A percentile compares a stretch with the other conserved stretches of the same genome.
Conservation (phyloP, 75 land plant species). For the Picea glauca region DNA sequence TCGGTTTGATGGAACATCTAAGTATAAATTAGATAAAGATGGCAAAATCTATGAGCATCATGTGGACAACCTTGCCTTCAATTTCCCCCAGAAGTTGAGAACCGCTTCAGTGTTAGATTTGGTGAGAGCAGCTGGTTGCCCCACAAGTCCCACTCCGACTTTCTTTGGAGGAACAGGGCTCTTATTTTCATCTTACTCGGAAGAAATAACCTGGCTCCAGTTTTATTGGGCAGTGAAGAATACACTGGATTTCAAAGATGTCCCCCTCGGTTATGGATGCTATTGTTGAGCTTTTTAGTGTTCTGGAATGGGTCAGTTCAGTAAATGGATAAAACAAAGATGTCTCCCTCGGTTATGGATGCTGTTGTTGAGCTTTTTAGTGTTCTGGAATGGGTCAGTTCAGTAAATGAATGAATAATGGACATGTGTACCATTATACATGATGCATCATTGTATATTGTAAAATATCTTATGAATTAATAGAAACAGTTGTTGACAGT, state of each 20-base stretch:
- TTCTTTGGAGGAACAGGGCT: slow-evolving; percentile 35
- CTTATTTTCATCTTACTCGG: slow-evolving; percentile 5
- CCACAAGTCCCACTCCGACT: slow-evolving; percentile 75
- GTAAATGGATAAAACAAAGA: slow-evolving; percentile 8
- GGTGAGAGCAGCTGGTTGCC: slow-evolving; percentile 56
- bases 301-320: not conserved
- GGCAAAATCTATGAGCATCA: slow-evolving; percentile 87
- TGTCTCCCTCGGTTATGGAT: slow-evolving; percentile 22
- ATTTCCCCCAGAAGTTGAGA: slow-evolving; percentile 40
- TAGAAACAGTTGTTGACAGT: not conserved
- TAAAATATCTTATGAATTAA: slow-evolving; percentile 2
- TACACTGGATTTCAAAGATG: slow-evolving; percentile 38
- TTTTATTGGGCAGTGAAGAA: slow-evolving; percentile 67
- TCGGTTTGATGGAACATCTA: slow-evolving; percentile 64
- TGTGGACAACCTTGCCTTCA: slow-evolving; percentile 71
- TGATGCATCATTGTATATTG: slow-evolving; percentile 8
- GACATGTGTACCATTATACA: not conserved
- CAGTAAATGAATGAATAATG: not conserved
- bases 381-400: not conserved
- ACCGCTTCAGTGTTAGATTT: slow-evolving; percentile 67
- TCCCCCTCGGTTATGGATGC: slow-evolving; percentile 24
- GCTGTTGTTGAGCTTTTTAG: not conserved
- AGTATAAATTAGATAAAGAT: slow-evolving; percentile 70
- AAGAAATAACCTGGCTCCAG: slow-evolving; percentile 68
- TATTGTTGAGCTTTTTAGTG: not conserved